Base-by-base conservation (phyloP, 2,329 filamentous ascomycete genomes). In the Clonostachys byssicola region DNA sequence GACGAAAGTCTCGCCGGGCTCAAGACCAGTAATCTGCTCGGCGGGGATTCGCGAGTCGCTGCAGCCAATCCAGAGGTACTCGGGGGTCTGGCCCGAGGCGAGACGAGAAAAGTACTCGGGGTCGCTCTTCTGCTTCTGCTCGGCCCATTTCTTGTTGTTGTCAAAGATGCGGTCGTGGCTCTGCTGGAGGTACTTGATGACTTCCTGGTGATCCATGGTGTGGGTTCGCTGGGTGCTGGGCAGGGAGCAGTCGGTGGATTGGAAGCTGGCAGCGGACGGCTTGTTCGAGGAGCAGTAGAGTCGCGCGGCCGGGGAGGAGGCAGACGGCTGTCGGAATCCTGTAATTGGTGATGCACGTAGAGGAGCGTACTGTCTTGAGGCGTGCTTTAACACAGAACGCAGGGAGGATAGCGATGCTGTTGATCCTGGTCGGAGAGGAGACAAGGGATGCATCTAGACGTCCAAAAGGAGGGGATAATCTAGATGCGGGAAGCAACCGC, bases 41-140 rank as follows among this genome's bases (percentile, higher is more conserved):
- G 92, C 91, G n/a, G 92, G 92, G 62, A 92, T 89, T 55, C 92
- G 88, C 39, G 85, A 90, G 74, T 96, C 91, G 67, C 86, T 86
- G 77, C 91, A 96, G 43, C 92, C 91, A 61, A 96, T 89, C 89
- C 90, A 96, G 46, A 89, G 78, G 65, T 88, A 88, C 59, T 88
- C 83, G 47, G 85, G 85, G 14, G 68, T 70, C 68, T 89, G 85
- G 42, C 85, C 85, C 9, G 76, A 77, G 17, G 75, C 68, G 51
- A 89, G 75, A 62, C 83, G 78, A 45, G 67, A 63, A 65, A 89
- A 89, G 71, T 83, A 88, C 10, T 76, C 70, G 5, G 83, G 81
- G 65, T 89, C 81, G 51, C 73, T 71, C 52, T 66, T 62, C 54
- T 58, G 67, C 70, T 85, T 82, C 52, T 78, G 66, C 42, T 73